phyloP scores from a whole-genome alignment of 129 eudicot species.

The Helianthus tuberosus region DNA sequence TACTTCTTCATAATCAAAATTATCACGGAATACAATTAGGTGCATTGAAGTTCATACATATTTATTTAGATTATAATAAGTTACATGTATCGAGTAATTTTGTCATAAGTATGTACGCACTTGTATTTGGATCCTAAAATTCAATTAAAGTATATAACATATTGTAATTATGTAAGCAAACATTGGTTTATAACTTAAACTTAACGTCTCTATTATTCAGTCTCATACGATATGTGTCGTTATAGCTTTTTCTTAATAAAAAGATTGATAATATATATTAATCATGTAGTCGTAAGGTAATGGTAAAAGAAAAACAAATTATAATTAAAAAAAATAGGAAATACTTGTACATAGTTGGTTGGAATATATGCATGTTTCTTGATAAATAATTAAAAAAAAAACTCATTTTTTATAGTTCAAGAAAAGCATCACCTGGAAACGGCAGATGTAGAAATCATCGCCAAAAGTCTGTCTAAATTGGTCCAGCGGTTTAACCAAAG shows the following conservation, averaged over 20 bases:
- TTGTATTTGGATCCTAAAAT: too few species aligned
- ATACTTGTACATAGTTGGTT: constrained; percentile 7
- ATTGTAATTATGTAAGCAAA: not conserved
- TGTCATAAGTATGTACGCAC: too few species aligned
- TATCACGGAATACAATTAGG: too few species aligned
- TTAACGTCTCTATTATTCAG: not conserved
- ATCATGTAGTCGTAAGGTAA: not conserved
- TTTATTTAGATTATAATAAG: too few species aligned
- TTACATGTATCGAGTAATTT: too few species aligned
- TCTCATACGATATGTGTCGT: not conserved
- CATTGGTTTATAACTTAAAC: not conserved
- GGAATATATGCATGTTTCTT: constrained; percentile 10
- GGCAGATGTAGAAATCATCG: constrained; percentile 61
- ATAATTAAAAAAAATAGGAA: not conserved
- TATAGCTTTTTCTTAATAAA: not conserved
- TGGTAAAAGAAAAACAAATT: not conserved
- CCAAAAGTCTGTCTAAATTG: constrained; percentile 48
- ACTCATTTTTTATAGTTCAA: not conserved
- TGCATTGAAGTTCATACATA: too few species aligned
- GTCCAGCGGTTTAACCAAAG: constrained; percentile 54
- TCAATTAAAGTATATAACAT: not conserved
- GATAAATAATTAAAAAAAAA: not conserved
- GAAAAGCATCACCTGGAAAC: constrained; percentile 47
- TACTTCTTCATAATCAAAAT: too few species aligned
- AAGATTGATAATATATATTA: not conserved